Evolutionary conservation across 78 protist genomes (phyloP).

Genomic region (Acrasis kona): DNA sequence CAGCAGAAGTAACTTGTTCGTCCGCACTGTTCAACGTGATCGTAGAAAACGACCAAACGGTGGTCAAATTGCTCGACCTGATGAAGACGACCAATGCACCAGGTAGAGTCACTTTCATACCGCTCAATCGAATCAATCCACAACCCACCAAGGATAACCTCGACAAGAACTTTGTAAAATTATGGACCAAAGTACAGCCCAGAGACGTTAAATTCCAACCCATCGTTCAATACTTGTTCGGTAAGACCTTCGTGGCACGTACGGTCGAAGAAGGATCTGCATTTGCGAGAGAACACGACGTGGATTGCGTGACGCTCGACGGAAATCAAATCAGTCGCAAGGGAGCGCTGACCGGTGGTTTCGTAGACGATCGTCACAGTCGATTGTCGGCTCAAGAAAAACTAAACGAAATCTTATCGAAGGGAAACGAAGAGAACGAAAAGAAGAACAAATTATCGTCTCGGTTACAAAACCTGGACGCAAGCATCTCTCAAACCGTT

Average conservation of each 20-base stretch:
- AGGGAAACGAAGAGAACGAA: neutral
- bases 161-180: neutral
- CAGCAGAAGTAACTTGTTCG: conserved; percentile 83
- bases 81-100: conserved; percentile 23
- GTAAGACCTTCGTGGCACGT: conserved; percentile 51
- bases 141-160: neutral
- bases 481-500: neutral
- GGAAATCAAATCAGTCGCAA: conserved; percentile 77
- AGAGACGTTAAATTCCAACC: conserved; percentile 6
- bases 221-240: conserved; percentile 58
- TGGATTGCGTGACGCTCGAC: conserved; percentile 75
- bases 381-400: conserved; percentile 6
- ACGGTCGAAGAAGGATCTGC: conserved; percentile 48
- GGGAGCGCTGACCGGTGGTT: conserved; percentile 94
- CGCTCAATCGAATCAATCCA: conserved; percentile 54
- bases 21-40: conserved; percentile 82
- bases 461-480: neutral
- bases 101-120: conserved; percentile 91
- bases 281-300: conserved; percentile 5
- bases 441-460: conserved; percentile 1
- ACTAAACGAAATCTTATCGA: neutral
- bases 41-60: conserved; percentile 77
- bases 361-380: conserved; percentile 27
- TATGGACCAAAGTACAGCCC: neutral
- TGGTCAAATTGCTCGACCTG: conserved; percentile 14